Evolutionary conservation across 495 filamentous ascomycete species (phyloP).

Genomic region (Penicillium robsamsonii): DNA sequence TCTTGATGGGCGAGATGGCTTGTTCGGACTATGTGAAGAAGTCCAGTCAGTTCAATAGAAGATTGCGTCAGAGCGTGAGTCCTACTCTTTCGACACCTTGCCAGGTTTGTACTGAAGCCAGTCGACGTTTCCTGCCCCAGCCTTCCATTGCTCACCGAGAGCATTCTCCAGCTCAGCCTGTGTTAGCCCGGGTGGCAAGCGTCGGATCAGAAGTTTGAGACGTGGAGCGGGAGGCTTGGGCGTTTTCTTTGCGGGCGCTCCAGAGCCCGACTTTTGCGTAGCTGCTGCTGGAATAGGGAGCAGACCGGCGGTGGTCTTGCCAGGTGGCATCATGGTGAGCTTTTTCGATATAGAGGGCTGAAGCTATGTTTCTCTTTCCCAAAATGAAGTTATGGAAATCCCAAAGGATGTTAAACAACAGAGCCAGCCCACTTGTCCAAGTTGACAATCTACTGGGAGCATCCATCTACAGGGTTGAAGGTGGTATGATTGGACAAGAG

Average conservation of each 20-base stretch:
- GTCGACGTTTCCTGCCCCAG: constrained; percentile 75
- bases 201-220: constrained; percentile 80
- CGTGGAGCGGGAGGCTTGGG: constrained; percentile 61
- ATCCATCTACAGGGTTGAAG: not conserved
- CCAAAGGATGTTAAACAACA: not conserved
- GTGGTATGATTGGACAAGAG: not conserved
- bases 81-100: constrained; percentile 83
- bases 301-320: constrained; percentile 53
- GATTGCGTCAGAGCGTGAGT: not conserved
- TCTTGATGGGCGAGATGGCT: constrained; percentile 71
- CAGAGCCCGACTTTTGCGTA: constrained; percentile 56
- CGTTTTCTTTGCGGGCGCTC: constrained; percentile 39
- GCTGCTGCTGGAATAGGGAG: constrained; percentile 57
- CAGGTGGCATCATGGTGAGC: constrained; percentile 35
- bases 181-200: constrained; percentile 83
- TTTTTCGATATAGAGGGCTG: not conserved
- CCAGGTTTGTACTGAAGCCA: constrained; percentile 77
- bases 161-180: constrained; percentile 70
- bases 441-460: not conserved
- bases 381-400: not conserved
- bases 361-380: not conserved
- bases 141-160: constrained; percentile 81
- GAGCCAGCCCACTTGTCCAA: not conserved
- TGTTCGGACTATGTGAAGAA: constrained; percentile 58
- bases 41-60: constrained; percentile 9